Base-by-base conservation (phyloP, 1,284 basidiomycete genomes). In the Ustilago hordei region DNA sequence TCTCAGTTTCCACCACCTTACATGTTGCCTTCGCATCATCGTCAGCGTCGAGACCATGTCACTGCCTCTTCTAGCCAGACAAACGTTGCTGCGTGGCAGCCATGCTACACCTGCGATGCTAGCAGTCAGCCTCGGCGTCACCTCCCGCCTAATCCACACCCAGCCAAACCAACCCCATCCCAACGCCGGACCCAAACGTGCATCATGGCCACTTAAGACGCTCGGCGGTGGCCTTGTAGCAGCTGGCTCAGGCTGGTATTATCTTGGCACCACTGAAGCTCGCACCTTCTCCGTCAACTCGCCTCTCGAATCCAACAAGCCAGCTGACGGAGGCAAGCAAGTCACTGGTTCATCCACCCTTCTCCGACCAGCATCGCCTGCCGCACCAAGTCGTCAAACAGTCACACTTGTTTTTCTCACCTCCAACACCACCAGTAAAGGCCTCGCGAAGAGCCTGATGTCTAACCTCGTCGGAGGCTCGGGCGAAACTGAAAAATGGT, bases 331-430 rank as follows among this genome's bases (percentile, higher is more conserved):
- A 19, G 59, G 17, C 12, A 50, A 48, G 17, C 54, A 23, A 8
- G 64, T 68, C 34, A 41, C 34, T 7, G 64, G 61, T 4, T 71
- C 68, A 0, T 68, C 64, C 2, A 75, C 73, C 1, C 62, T 75
- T 1, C 7, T 75, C 8, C 73, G 73, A 0, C 68, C 73, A 11
- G 75, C 75, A 0, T 67, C 67, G 4, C 71, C 75, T 4, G 36
- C 75, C 3, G 75, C 75, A 8, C 67, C 67, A 17, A 55, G 70
- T 32, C 45, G 64, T 8, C 75, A 78, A 47, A 74, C 70, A 0
- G 67, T 74, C 3, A 60, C 70, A 1, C 68, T 78, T 0, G 68
- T 74, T 35, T 78, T 78, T 28, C 55, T 74, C 45, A 78, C 70
- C 23, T 64, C 70, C 0, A 47, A 64, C 4, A 35, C 60, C 8